Base-by-base conservation (phyloP, 768 basidiomycete species). In the Leccinum subgranulosum region DNA sequence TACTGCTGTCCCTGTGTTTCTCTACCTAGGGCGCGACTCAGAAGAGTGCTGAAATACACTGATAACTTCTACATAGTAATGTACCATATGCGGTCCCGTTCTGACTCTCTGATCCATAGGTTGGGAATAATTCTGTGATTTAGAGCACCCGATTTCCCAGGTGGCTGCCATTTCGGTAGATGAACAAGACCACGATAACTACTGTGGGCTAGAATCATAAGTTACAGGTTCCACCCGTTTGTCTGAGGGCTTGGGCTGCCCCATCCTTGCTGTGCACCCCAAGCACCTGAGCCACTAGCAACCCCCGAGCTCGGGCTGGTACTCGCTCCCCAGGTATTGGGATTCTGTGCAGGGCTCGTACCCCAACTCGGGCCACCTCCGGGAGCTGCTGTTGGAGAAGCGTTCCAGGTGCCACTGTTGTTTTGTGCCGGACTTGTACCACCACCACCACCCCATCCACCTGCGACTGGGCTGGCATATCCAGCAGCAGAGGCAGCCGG, bases 151-250 rank as follows among this genome's bases (percentile, higher is more conserved):
- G 21, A 21, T 47, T 14, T 3, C 27, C 17, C 15, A 25, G 6
- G 7, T 17, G 10, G 17, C 12, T 11, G 17, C 10, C 27, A 27
- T 17, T 29, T 49, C 6, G 5, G 29, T 29, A 49, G 25, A 27
- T 11, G 34, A 6, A 17, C 34, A 36, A 39, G 43, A 23, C 25
- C 46, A 47, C 23, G 23, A 15, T 21, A 15, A 4, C 4, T 47
- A 47, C 14, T 15, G 23, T 11, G 10, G 10, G 19, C 41, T 17
- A 51, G 12, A 41, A 45, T 17, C 10, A 17, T 8, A 14, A 9
- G 21, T 67, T 50, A 73, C 28, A 75, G 49, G 55, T 77, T 83
- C 84, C 84, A 86, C 17, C 84, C 84, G 62, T 80, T 81, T 17
- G 81, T 65, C 53, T 79, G 80, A 55, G 70, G 81, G 36, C 61